phyloP scores from a whole-genome alignment of 148 eudicot genomes.

The Amaranthus cruentus region DNA sequence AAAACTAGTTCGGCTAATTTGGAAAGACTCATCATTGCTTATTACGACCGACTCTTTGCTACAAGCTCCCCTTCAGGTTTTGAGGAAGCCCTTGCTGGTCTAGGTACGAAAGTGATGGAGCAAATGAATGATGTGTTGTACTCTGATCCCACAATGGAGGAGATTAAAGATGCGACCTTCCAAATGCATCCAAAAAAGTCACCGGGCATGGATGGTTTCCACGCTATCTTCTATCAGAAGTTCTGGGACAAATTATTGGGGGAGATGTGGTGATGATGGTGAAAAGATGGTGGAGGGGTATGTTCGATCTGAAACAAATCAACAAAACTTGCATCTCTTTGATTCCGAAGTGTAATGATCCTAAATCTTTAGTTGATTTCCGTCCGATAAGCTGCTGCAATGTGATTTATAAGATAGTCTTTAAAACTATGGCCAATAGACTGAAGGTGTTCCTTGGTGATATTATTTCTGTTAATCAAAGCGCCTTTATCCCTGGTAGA shows the following conservation, averaged over 20 bases:
- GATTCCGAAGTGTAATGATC: not conserved
- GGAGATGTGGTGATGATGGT: not conserved
- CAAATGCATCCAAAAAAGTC: slow-evolving; percentile 3
- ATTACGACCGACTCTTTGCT: not conserved
- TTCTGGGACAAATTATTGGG: not conserved
- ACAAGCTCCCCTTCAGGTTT: not conserved
- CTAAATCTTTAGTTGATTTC: not conserved
- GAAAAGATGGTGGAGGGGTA: not conserved
- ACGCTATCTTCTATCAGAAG: not conserved
- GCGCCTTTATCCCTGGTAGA: too few species aligned
- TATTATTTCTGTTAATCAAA: not conserved
- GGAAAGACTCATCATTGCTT: not conserved
- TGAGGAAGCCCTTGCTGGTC: not conserved
- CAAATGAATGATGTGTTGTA: not conserved
- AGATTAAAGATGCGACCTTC: not conserved
- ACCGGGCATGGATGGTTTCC: not conserved
- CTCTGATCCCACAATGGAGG: not conserved
- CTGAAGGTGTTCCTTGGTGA: not conserved
- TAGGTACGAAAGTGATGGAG: not conserved
- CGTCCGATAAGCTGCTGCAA: not conserved
- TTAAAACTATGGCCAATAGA: not conserved
- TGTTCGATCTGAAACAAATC: not conserved
- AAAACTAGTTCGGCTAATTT: not conserved
- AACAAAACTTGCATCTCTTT: not conserved
- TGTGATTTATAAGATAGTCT: not conserved